Evolutionary conservation across 2,329 filamentous ascomycete genomes (phyloP), one percentile per base, ranked within the genome.

Genomic region (Leptographium radiaticola): DNA sequence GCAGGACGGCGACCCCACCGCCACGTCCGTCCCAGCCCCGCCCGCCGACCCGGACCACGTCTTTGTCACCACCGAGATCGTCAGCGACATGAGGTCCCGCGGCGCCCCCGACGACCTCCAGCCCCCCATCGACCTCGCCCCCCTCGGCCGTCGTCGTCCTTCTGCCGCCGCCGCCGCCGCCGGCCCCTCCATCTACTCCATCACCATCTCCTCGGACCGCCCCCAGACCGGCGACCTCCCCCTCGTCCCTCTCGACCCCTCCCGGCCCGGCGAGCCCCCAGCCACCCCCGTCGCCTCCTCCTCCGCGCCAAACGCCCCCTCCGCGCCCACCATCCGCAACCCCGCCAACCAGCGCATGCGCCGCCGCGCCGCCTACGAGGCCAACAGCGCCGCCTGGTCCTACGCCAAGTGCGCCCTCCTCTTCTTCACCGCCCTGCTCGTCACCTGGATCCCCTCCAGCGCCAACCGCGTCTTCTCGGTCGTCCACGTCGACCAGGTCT

Each of bases 401-500:
- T 87, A 87, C 63, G 79, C 83, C 54, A 85, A 85, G 61, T 85
- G 83, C 48, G 77, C 84, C 0, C 71, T 86, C 33, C 73, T 87
- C 10, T 87, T 87, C 72, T 87, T 87, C 67, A 74, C 80, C 1
- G 83, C 83, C 0, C 75, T 88, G 56, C 71, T 87, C 51, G 76
- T 87, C 31, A 87, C 85, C 7, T 88, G 84, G 84, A 80, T 90
- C 55, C 88, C 80, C 1, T 89, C 86, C 1, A 87, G 83, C 25
- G 76, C 84, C 56, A 93, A 94, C 65, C 77, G 88, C 11, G 77
- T 90, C 16, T 89, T 86, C 67, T 80, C 80, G 4, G 72, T 89
- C 16, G 72, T 81, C 10, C 72, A 84, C 61, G 70, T 74, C 0
- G 68, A 75, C 31, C 55, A 73, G 5, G 68, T 75, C 0, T 75